Percentiles rank a stretch among this genome's conserved stretches.
These are phyloP conservation scores for Trichophyton simii DNA, from an alignment of 2,329 filamentous ascomycete species.

Conservation along the genomic window DNA sequence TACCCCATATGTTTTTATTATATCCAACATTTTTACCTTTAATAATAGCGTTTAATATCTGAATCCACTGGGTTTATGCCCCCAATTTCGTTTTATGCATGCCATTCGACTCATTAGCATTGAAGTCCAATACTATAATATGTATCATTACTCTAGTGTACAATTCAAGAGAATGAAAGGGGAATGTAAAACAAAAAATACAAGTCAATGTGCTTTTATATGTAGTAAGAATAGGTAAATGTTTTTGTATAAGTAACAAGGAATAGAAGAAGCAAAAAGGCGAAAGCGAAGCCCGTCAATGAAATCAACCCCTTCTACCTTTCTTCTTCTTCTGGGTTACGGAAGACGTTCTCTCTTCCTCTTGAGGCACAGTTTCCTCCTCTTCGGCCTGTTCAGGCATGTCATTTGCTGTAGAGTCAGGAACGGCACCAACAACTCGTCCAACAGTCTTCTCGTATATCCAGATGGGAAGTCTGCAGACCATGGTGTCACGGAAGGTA, in stretches of 20 bases:
- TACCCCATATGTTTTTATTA: background rate
- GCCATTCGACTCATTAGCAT: too few relatives aligned
- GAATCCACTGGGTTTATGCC: too few relatives aligned
- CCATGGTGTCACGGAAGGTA: constrained; percentile 66
- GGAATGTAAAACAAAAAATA: background rate
- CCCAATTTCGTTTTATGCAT: too few relatives aligned
- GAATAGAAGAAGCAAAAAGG: background rate
- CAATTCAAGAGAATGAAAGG: background rate
- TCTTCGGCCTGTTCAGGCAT: constrained; percentile 15
- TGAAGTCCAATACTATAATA: too few relatives aligned
- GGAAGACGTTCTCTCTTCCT: background rate
- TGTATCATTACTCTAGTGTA: background rate
- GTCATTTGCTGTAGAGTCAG: constrained; percentile 14
- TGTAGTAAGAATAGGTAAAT: background rate
- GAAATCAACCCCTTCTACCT: background rate
- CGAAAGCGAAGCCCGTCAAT: background rate
- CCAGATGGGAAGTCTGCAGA: constrained; percentile 67
- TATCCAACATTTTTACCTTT: background rate
- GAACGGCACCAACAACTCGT: constrained; percentile 17
- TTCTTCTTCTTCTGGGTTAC: background rate
- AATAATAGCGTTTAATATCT: background rate
- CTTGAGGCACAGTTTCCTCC: background rate
- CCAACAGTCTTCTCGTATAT: constrained; percentile 42
- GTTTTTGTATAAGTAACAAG: background rate
- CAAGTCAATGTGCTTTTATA: background rate